Evolutionary conservation across 129 eudicot species (phyloP).

Genomic region (Tanacetum coccineum): DNA sequence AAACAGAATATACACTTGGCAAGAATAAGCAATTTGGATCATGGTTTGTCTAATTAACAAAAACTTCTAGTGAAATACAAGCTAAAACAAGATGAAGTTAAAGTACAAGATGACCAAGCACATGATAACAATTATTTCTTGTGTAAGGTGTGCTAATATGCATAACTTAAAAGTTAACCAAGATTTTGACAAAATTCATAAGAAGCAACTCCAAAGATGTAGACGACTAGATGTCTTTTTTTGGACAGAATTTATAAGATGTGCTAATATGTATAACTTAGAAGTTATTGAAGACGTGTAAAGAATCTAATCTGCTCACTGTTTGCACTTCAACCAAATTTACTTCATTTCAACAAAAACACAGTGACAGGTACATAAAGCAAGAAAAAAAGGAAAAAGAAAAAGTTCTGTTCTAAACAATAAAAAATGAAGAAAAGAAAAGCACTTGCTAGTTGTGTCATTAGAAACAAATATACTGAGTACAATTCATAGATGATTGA

Average conservation of each 20-base stretch:
- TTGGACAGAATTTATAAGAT: too few relatives aligned
- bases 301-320: background rate
- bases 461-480: constrained; percentile 16
- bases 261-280: too few relatives aligned
- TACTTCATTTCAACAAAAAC: constrained; percentile 11
- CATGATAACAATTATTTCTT: constrained; percentile 4
- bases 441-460: constrained; percentile 16
- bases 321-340: constrained; percentile 11
- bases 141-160: constrained; percentile 14
- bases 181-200: constrained; percentile 16
- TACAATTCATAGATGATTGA: constrained; percentile 1
- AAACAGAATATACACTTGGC: constrained; percentile 6
- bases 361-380: constrained; percentile 18
- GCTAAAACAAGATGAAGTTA: background rate
- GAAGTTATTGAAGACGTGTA: background rate
- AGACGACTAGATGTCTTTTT: background rate
- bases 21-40: constrained; percentile 9
- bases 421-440: background rate
- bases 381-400: constrained; percentile 16
- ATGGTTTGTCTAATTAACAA: background rate
- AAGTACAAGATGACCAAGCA: constrained; percentile 8
- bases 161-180: constrained; percentile 17
- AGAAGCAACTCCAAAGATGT: constrained; percentile 6
- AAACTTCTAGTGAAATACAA: constrained; percentile 12
- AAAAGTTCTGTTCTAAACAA: background rate